Base-by-base conservation (phyloP, 192 early-diverging fungal genomes). In the Coemansia sp. region DNA sequence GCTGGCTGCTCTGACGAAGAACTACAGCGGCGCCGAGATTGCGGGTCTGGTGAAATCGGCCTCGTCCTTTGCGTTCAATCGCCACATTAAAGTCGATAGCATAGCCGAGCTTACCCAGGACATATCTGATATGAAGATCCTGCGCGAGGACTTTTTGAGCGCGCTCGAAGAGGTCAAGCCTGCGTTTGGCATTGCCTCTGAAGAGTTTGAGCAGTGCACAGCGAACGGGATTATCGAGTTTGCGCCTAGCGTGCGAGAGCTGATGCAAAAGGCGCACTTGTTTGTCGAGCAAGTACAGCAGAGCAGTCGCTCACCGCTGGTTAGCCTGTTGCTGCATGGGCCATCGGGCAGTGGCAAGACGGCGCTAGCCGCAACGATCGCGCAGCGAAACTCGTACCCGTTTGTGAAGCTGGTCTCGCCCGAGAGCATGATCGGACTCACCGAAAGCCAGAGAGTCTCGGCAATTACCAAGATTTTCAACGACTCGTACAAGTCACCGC, bases 371-470 rank as follows among this genome's bases (percentile, higher is more conserved):
- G 94, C 96, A n/a, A 94, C 89, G 3, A 92, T 98, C 53, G 97
- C 95, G 6, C 92, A 93, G 84, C 74, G 86, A 27, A 92, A 90
- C 47, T 87, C 94, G 30, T 99, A 95, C 71, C 97, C 97, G 7
- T 98, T 99, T 76, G 93, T 98, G 77, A 98, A 97, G 80, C 81
- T 99, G 38, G 93, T 99, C 44, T 96, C 96, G 0, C 96, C 97
- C 11, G 97, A 98, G 67, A 85, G 84, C 20, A 96, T 99, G 95
- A 89, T 98, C 71, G 97, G 97, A 20, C 92, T 89, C 71, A 85
- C 82, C 0, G 96, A 99, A 71, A 67, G 83, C 30, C 89, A 94
- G 39, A 94, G 94, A 66, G 90, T 96, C 65, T 86, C 84, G 49
- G 82, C 87, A 6, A 97, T 99, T 74, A 94, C 89, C 84, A 94